Percentiles rank a stretch among this genome's conserved stretches.
Conservation (phyloP, 148 eudicot genomes). For the Salicornia ramosissima region DNA sequence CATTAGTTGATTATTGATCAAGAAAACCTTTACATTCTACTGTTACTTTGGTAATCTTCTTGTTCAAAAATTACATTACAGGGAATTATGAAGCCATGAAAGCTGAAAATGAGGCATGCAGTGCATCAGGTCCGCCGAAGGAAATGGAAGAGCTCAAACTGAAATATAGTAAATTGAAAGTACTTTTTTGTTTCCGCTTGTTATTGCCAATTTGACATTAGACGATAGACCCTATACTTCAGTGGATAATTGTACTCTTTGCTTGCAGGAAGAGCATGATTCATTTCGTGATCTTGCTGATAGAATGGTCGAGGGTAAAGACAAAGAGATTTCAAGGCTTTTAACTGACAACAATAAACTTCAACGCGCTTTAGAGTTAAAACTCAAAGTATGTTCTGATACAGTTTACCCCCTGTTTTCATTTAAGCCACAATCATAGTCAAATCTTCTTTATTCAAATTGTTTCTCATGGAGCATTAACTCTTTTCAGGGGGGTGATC, state of each 20-base stretch:
- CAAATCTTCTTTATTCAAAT: neutral
- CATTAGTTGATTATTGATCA: neutral
- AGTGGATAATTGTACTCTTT: constrained; percentile 16
- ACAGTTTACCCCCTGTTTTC: constrained; percentile 12
- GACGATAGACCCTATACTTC: neutral
- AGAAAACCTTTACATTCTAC: neutral
- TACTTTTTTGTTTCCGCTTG: constrained; percentile 21
- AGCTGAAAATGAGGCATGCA: constrained; percentile 50
- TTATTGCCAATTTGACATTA: neutral
- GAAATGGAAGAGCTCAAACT: constrained; percentile 62
- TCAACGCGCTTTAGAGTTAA: constrained; percentile 49
- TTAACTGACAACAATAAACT: constrained; percentile 62
- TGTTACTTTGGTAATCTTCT: constrained; percentile 6
- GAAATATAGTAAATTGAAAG: constrained; percentile 59
- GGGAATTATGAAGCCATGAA: constrained; percentile 73
- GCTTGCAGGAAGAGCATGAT: constrained; percentile 84
- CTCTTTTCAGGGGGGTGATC: constrained; percentile 21
- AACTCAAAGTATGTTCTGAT: constrained; percentile 27
- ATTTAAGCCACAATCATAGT: neutral
- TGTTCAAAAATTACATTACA: constrained; percentile 25
- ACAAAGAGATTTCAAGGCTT: constrained; percentile 83
- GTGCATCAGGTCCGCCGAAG: constrained; percentile 43
- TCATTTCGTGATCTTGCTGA: constrained; percentile 93
- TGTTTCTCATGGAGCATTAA: constrained; percentile 10
- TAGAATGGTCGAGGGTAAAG: constrained; percentile 93